phyloP scores from a whole-genome alignment of 2,329 filamentous ascomycete genomes.

The Diaporthe ampelina region DNA sequence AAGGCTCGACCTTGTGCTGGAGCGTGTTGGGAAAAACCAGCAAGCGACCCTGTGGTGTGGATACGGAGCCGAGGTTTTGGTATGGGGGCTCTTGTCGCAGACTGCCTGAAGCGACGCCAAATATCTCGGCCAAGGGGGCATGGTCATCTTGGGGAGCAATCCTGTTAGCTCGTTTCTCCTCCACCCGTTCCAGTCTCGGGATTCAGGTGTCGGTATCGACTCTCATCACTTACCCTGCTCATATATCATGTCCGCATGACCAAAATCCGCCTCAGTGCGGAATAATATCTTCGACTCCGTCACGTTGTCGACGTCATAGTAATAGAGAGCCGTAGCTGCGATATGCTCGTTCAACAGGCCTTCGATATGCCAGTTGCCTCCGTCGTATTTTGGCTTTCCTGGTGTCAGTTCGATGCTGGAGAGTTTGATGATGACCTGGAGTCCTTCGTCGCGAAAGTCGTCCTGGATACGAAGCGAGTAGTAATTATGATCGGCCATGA shows the following conservation, averaged over 20 bases:
- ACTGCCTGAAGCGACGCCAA: slow-evolving; percentile 29
- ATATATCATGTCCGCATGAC: slow-evolving; percentile 15
- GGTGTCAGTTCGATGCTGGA: slow-evolving; percentile 71
- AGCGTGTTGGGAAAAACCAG: slow-evolving; percentile 58
- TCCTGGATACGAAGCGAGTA: slow-evolving; percentile 43
- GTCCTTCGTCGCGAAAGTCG: slow-evolving; percentile 52
- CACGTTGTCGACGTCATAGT: slow-evolving; percentile 66
- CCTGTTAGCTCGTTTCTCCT: neutral
- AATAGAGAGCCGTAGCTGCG: slow-evolving; percentile 68
- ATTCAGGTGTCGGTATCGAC: neutral
- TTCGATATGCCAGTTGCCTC: slow-evolving; percentile 64
- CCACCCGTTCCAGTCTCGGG: no score
- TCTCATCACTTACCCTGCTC: slow-evolving; percentile 10
- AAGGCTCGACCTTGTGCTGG: slow-evolving; percentile 66
- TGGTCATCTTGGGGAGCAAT: slow-evolving; percentile 40
- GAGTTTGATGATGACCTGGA: slow-evolving; percentile 76
- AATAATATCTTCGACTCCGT: slow-evolving; percentile 59
- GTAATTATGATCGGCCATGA: slow-evolving; percentile 48
- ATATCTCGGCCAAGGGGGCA: slow-evolving; percentile 43
- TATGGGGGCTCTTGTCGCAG: slow-evolving; percentile 46
- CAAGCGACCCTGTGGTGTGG: slow-evolving; percentile 57
- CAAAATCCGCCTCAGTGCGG: slow-evolving; percentile 49
- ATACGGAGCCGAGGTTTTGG: slow-evolving; percentile 59
- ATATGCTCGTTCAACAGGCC: slow-evolving; percentile 68
- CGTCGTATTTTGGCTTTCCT: slow-evolving; percentile 63